phyloP scores from a whole-genome alignment of 495 filamentous ascomycete species.

The Xylaria acuta region DNA sequence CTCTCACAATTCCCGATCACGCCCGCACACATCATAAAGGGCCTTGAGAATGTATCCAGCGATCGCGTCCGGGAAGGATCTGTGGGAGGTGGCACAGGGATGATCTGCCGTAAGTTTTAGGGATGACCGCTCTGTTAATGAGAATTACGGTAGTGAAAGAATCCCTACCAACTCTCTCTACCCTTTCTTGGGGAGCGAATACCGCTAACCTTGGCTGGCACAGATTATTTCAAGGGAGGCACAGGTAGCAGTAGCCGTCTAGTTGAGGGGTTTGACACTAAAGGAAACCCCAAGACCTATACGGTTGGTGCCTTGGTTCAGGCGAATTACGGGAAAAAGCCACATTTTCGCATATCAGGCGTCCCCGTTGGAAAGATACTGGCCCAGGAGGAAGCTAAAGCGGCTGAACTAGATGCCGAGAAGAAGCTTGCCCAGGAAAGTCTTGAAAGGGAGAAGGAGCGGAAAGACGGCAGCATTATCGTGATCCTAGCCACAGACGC shows the following conservation, averaged over 20 bases:
- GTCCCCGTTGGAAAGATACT: slow-evolving; percentile 57
- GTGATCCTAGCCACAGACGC: slow-evolving; percentile 59
- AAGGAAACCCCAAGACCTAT: slow-evolving; percentile 45
- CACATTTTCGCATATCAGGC: slow-evolving; percentile 54
- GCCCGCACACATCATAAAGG: slow-evolving; percentile 50
- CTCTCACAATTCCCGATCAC: slow-evolving; percentile 49
- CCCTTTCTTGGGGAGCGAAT: background rate
- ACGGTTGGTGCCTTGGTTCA: slow-evolving; percentile 60
- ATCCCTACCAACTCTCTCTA: background rate
- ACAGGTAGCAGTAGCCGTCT: slow-evolving; percentile 57
- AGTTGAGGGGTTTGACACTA: slow-evolving; percentile 43
- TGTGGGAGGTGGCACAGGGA: slow-evolving; percentile 60
- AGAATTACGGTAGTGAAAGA: background rate
- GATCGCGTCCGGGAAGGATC: slow-evolving; percentile 56
- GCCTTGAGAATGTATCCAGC: slow-evolving; percentile 48
- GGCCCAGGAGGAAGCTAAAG: slow-evolving; percentile 38
- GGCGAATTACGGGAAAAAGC: slow-evolving; percentile 56
- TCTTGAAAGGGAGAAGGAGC: slow-evolving; percentile 41
- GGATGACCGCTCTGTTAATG: background rate
- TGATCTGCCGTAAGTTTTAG: slow-evolving; percentile 47
- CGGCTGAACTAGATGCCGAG: slow-evolving; percentile 33
- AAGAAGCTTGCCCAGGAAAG: slow-evolving; percentile 34
- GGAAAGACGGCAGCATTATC: slow-evolving; percentile 62
- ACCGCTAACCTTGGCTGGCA: slow-evolving; percentile 24
- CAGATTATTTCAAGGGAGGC: slow-evolving; percentile 58